Base-by-base conservation (phyloP, 768 basidiomycete species). In the Erythrobasidium yunnanense region DNA sequence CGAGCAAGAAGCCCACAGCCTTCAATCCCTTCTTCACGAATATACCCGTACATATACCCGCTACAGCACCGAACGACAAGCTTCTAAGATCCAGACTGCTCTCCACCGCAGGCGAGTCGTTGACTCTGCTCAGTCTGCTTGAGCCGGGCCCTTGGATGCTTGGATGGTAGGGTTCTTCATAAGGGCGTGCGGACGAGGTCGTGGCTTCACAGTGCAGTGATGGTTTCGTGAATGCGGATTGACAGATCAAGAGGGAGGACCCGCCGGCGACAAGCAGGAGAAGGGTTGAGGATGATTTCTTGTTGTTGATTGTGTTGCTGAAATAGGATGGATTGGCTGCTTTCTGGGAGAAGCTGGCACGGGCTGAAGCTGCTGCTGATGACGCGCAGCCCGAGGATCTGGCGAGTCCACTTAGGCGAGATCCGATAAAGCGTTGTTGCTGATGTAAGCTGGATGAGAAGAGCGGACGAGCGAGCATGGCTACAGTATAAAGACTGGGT, bases 11-110 rank as follows among this genome's bases (percentile, higher is more conserved):
- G 0, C 90, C 92, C 17, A 86, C 76, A 1, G 83, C 79, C 74
- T 85, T 89, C 13, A 85, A 84, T 25, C 93, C 92, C 76, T 93
- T 96, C 77, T 93, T 95, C 70, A 92, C 79, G 74, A 97, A 97
- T 0, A 97, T 81, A 0, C 92, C 93, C 0, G 90, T 84, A 73
- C 90, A 93, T 42, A 97, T 74, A 0, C 92, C 92, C 57, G 85
- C 83, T 0, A 87, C 84, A 8, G 89, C 87, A n/a, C 92, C 92
- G 74, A 96, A 95, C 0, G 84, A 80, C 32, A 96, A 82, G 71
- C 92, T 85, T 73, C 85, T 87, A n/a, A 83, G 67, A 56, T 84
- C 86, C 18, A 95, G 33, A 17, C n/a, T 42, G 47, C 66, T 68
- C 27, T 62, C 57, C 4, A 65, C 63, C n/a, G 45, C 2, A 8